Evolutionary conservation across 345 rosid genomes (phyloP).

Genomic region (Fremontodendron californicum): DNA sequence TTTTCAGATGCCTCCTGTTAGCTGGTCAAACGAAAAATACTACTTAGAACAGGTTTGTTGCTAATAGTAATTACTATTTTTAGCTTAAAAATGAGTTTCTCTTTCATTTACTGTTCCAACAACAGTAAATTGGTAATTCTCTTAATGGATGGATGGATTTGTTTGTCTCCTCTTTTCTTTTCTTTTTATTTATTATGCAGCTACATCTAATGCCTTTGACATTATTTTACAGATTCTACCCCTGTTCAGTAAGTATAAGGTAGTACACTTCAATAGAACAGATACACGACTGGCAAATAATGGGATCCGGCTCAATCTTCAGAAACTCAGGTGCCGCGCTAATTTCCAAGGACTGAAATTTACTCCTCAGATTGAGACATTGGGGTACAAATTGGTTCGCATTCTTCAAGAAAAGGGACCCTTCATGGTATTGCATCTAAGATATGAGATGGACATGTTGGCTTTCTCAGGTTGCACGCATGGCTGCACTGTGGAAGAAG

Average conservation of each 20-base stretch:
- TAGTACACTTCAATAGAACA: constrained; percentile 81
- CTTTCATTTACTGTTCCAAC: not conserved
- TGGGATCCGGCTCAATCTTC: constrained; percentile 62
- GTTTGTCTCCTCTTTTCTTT: not conserved
- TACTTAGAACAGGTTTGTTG: constrained; percentile 72
- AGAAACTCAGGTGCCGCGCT: constrained; percentile 83
- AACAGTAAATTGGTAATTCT: not conserved
- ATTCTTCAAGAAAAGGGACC: constrained; percentile 74
- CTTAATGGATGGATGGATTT: not conserved
- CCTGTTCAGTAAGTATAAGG: constrained; percentile 58
- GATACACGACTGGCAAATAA: constrained; percentile 90
- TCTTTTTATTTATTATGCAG: not conserved
- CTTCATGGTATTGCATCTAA: constrained; percentile 81
- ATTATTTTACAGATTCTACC: constrained; percentile 65
- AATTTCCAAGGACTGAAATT: constrained; percentile 84
- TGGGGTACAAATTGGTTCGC: constrained; percentile 70
- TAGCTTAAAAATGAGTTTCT: not conserved
- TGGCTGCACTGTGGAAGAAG: constrained; percentile 86
- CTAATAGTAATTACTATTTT: not conserved
- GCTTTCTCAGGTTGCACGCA: constrained; percentile 96
- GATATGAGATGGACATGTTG: constrained; percentile 97
- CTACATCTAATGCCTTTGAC: not conserved
- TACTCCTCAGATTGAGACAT: constrained; percentile 77
- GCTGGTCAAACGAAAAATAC: constrained; percentile 93
- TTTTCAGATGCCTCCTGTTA: constrained; percentile 75